A percentile compares a stretch with the other conserved stretches of the same genome.
Conservation (phyloP, 2,329 filamentous ascomycete species). For the Pseudogymnoascus sp. region DNA sequence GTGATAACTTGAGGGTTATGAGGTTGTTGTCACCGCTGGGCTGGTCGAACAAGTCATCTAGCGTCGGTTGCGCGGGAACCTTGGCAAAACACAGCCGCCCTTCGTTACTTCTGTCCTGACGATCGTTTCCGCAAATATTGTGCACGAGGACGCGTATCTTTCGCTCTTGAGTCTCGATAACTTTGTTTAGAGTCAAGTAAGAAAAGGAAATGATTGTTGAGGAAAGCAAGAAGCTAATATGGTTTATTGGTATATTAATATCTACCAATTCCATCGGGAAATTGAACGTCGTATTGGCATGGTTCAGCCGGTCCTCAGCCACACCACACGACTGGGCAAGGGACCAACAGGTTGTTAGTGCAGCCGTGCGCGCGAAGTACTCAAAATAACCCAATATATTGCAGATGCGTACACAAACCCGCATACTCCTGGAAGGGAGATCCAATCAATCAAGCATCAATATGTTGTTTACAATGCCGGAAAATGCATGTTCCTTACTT, state of each 20-base stretch:
- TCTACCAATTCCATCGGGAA: neutral
- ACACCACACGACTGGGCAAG: slow-evolving; percentile 3
- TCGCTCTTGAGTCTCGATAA: neutral
- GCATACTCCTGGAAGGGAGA: neutral
- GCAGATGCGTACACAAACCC: neutral
- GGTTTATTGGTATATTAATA: neutral
- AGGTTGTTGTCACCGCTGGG: slow-evolving; percentile 3
- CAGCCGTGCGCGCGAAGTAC: neutral
- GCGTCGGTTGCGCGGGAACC: slow-evolving; percentile 7
- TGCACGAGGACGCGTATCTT: neutral
- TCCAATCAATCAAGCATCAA: neutral
- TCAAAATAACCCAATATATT: slow-evolving; percentile 2
- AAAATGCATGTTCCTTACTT: neutral
- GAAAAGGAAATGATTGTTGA: neutral
- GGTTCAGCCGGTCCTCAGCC: slow-evolving; percentile 5
- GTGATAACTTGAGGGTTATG: slow-evolving; percentile 5
- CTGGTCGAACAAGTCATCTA: slow-evolving; percentile 1
- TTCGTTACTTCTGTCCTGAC: slow-evolving; percentile 7
- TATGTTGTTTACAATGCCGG: neutral
- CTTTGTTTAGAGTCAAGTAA: neutral
- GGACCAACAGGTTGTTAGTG: slow-evolving; percentile 1
- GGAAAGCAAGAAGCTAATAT: neutral
- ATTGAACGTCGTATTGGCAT: slow-evolving; percentile 6
- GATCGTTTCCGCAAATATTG: neutral
- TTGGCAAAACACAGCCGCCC: slow-evolving; percentile 7